Conservation (phyloP, 2,329 filamentous ascomycete species). For the Fusarium protoensiforme region DNA sequence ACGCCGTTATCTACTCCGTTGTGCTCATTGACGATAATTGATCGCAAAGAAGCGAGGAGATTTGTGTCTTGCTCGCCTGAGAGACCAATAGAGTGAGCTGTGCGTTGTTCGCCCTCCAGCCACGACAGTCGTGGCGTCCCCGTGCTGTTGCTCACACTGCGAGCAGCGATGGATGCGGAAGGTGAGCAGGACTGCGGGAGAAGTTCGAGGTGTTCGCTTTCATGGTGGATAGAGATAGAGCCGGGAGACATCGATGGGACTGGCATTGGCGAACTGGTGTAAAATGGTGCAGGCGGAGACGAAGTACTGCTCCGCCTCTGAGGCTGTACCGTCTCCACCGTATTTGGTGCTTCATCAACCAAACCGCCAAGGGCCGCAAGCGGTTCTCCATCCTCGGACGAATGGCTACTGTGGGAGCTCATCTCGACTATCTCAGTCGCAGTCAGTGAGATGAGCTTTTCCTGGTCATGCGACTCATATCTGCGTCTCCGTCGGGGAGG, state of each 20-base stretch:
- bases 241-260: slow-evolving; percentile 1
- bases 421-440: background rate
- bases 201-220: background rate
- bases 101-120: slow-evolving; percentile 10
- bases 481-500: slow-evolving; percentile 6
- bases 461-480: background rate
- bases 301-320: background rate
- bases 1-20: slow-evolving; percentile 10
- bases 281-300: background rate
- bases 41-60: slow-evolving; percentile 11
- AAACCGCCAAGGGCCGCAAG: background rate
- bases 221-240: slow-evolving; percentile 1
- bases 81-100: slow-evolving; percentile 16
- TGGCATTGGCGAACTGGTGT: background rate
- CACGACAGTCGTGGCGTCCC: slow-evolving; percentile 6
- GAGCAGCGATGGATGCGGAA: background rate
- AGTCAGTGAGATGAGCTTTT: background rate
- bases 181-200: background rate
- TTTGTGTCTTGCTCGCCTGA: slow-evolving; percentile 18
- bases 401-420: background rate
- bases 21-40: slow-evolving; percentile 13
- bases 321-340: background rate
- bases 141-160: background rate
- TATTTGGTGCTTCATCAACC: background rate
- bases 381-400: slow-evolving; percentile 1